Evolutionary conservation across 257 asterid species (phyloP), one percentile per base, ranked within the genome.

Genomic region (Nemophila menziesii): DNA sequence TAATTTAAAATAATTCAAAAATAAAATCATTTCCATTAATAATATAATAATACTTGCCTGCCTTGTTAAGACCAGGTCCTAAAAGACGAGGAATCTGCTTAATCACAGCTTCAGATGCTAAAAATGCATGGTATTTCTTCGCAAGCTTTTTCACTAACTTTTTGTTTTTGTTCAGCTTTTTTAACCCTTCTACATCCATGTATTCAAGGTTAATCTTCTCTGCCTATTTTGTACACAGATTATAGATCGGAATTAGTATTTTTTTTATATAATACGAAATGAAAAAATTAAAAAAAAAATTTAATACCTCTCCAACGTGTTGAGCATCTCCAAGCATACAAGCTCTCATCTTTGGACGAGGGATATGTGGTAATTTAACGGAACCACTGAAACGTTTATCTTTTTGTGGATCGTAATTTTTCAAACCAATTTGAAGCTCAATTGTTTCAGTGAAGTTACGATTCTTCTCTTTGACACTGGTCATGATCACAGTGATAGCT

Each of bases 51-150:
- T 39, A 63, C 69, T 14, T 64, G 50, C 70, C 70, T 51, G 70
- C 70, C 65, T 64, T 64, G 41, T 64, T 64, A 5, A 64, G 70
- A 20, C 70, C 70, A 20, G 70, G 70, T 4, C 70, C 70, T 16
- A 64, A 18, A 14, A 64, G 65, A 57, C 70, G 70, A 18, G 70
- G 70, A 19, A 64, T 64, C 55, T 64, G 70, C 27, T 64, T 63
- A 15, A 64, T 64, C 11, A 64, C 70, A 4, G 70, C 70, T 57
- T 64, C 70, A 36, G 70, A 64, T 11, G 70, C 70, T 8, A 64
- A 43, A 50, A 64, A 64, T 47, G 70, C 70, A 42, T 64, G 70
- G 37, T 57, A 64, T 46, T 37, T 64, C 70, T 64, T 64, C 5
- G 70, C 70, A 48, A 64, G 60, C 49, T 56, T 64, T 50, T 64